Percentiles rank a stretch among this genome's conserved stretches.
These are phyloP conservation scores for Macrotyloma uniflorum DNA, from an alignment of 306 rosid species.

Conservation along the genomic window DNA sequence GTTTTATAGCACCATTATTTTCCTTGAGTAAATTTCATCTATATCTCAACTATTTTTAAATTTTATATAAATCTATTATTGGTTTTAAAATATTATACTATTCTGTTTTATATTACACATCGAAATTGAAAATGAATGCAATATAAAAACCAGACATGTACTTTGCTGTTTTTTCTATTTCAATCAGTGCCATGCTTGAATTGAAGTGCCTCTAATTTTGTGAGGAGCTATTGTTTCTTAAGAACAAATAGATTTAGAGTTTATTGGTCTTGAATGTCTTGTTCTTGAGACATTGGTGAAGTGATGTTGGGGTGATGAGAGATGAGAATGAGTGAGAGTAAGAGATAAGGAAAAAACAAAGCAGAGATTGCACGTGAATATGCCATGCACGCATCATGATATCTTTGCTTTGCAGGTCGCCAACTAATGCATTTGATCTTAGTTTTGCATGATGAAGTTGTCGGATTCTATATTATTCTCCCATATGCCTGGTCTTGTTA, in stretches of 20 bases:
- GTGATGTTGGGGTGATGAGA: constrained; percentile 15
- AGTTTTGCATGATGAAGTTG: constrained; percentile 36
- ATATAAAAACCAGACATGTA: neutral
- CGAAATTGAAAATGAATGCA: neutral
- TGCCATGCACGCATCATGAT: constrained; percentile 37
- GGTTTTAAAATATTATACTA: too few relatives aligned
- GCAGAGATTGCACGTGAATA: constrained; percentile 43
- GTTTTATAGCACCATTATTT: neutral
- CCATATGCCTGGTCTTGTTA: neutral
- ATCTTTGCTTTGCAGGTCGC: constrained; percentile 20
- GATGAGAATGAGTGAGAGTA: constrained; percentile 10
- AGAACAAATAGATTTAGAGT: neutral
- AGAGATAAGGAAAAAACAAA: constrained; percentile 10
- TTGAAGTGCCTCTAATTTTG: neutral
- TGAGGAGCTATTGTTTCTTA: neutral
- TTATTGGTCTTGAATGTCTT: constrained; percentile 26
- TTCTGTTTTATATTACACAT: too few relatives aligned
- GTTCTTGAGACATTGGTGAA: constrained; percentile 5
- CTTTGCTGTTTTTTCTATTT: neutral
- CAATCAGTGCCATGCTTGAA: too few relatives aligned
- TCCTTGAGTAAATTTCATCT: too few relatives aligned
- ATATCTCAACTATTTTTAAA: too few relatives aligned
- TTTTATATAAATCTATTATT: too few relatives aligned
- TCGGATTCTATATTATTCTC: neutral
- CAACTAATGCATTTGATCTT: constrained; percentile 33